Evolutionary conservation across 352 stramenopile species (phyloP), one percentile per base, ranked within the genome.

Genomic region (Phytopythium montanum): DNA sequence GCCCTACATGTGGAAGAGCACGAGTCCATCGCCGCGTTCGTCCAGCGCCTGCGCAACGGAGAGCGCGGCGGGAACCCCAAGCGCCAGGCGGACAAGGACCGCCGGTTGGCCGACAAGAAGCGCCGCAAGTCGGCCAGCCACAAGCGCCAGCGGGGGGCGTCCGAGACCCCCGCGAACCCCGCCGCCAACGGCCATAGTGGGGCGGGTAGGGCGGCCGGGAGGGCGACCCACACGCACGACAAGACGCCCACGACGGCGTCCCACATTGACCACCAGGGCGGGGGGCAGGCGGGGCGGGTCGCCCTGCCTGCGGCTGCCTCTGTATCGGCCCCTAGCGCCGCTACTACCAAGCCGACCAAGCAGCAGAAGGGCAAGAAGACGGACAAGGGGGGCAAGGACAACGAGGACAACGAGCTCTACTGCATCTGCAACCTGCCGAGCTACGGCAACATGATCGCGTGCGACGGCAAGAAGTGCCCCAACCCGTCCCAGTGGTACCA

Each of bases 401-500:
- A 78, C 62, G 83, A 95, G 56, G 83, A 93, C 75, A 93, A 95
- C 60, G 83, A 93, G 62, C 81, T 95, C 26, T 95, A 95, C 65
- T 95, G 86, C 62, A 86, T 95, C 61, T 95, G 86, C 67, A 90
- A 92, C 67, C 66, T 88, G 36, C 84, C 82, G 13, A 92, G 84
- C 68, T 95, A 92, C 68, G 86, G 86, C 61, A 91, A 92, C 65
- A 95, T 95, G 86, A 95, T 95, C 58, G 86, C 86, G 23, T 95
- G 86, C 62, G 86, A 95, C 65, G 82, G 82, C 68, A 92, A 95
- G 58, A 90, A 91, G 58, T 95, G 86, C 48, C 84, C 81, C 18
- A 94, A 92, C 65, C 84, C 84, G 66, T 90, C 81, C 62, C 81
- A 95, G 66, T 95, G 86, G 86, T 95, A 95, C 70, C 86, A 95